Evolutionary conservation across 2,329 filamentous ascomycete species (phyloP).

Genomic region (Coccinonectria pachysandricola): DNA sequence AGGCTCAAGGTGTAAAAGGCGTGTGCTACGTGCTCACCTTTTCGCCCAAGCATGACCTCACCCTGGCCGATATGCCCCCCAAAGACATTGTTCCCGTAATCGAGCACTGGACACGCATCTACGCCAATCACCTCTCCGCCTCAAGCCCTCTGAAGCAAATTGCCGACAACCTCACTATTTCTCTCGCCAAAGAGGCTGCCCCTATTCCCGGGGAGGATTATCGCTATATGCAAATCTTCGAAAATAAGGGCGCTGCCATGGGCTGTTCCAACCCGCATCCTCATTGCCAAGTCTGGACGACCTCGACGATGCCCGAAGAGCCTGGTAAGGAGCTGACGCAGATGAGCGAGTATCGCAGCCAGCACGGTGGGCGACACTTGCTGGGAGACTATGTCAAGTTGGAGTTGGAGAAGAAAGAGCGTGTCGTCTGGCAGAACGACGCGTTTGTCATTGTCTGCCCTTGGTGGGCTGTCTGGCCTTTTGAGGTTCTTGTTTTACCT

Average conservation of each 20-base stretch:
- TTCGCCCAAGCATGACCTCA: slow-evolving; percentile 80
- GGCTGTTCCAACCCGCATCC: slow-evolving; percentile 98
- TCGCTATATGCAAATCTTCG: slow-evolving; percentile 97
- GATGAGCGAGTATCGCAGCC: slow-evolving; percentile 64
- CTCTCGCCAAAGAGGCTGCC: slow-evolving; percentile 25
- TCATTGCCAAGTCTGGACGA: slow-evolving; percentile 94
- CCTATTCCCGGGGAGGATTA: slow-evolving; percentile 61
- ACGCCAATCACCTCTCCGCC: slow-evolving; percentile 68
- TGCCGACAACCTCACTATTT: slow-evolving; percentile 30
- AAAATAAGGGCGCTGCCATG: slow-evolving; percentile 98
- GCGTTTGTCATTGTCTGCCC: slow-evolving; percentile 81
- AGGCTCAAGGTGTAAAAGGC: slow-evolving; percentile 77
- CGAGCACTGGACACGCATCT: slow-evolving; percentile 85
- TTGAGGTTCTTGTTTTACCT: slow-evolving; percentile 82
- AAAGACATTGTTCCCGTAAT: slow-evolving; percentile 72
- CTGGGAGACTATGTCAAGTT: slow-evolving; percentile 79
- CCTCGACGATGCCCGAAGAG: slow-evolving; percentile 83
- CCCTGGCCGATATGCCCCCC: slow-evolving; percentile 78
- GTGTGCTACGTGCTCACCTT: slow-evolving; percentile 98
- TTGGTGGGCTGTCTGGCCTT: slow-evolving; percentile 98
- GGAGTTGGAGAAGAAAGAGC: slow-evolving; percentile 71
- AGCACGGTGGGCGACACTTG: slow-evolving; percentile 65
- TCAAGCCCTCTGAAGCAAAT: slow-evolving; percentile 48
- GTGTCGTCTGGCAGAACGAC: slow-evolving; percentile 80
- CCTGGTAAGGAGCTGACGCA: slow-evolving; percentile 69